Conservation (phyloP, 1,139 yeast genomes). For the Yamadazyma pseudoaaseri region DNA sequence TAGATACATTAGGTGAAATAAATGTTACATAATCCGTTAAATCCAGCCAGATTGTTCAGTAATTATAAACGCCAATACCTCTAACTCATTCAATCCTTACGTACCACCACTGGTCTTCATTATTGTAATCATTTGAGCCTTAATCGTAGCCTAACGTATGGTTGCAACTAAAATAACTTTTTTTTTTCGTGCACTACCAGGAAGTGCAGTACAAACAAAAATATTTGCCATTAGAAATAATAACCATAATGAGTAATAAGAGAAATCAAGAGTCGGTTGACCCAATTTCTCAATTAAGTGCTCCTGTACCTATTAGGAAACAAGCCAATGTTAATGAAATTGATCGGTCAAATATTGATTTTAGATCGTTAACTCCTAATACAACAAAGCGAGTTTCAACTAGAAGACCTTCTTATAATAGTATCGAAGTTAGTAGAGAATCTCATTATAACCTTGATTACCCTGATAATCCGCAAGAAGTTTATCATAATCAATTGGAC, state of each 20-base stretch:
- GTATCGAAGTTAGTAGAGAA: constrained; percentile 39
- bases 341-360: background rate
- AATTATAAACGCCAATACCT: no score
- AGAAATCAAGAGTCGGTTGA: constrained; percentile 1
- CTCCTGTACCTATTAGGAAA: constrained; percentile 20
- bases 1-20: no score
- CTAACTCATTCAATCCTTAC: no score
- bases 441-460: constrained; percentile 56
- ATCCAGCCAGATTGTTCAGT: no score
- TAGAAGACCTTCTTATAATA: constrained; percentile 37
- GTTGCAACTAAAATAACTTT: no score
- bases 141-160: no score
- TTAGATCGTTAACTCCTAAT: constrained; percentile 25
- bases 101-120: no score
- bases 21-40: no score
- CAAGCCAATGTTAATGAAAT: background rate
- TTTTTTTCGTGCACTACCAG: background rate
- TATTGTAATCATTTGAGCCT: no score
- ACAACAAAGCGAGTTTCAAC: constrained; percentile 19
- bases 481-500: constrained; percentile 41
- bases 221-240: background rate
- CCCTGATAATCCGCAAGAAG: constrained; percentile 47
- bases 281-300: constrained; percentile 12
- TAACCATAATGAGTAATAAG: background rate
- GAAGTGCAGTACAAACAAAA: background rate